Conservation (phyloP, 495 filamentous ascomycete species). For the Xylaria grammica region DNA sequence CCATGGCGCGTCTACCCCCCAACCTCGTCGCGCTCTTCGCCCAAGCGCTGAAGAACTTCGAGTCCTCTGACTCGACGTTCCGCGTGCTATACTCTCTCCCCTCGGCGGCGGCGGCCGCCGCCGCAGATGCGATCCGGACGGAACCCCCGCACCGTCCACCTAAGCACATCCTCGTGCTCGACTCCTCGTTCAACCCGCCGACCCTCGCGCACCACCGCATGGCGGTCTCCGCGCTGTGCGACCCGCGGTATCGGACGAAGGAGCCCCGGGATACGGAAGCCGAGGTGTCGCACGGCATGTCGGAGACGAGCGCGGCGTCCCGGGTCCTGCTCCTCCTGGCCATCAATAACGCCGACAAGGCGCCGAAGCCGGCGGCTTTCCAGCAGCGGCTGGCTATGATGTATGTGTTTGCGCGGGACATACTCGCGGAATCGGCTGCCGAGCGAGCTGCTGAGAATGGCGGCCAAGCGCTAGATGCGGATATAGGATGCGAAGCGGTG, state of each 20-base stretch:
- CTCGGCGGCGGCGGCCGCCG: conserved; percentile 27
- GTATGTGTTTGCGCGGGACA: conserved; percentile 68
- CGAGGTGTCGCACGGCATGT: neutral
- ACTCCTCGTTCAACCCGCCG: conserved; percentile 96
- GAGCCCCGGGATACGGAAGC: conserved; percentile 42
- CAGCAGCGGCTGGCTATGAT: conserved; percentile 87
- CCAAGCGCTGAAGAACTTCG: conserved; percentile 61
- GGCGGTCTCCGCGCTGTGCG: conserved; percentile 66
- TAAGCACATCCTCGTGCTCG: conserved; percentile 73
- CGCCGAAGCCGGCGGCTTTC: conserved; percentile 79
- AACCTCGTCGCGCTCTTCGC: conserved; percentile 48
- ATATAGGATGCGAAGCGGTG: conserved; percentile 42
- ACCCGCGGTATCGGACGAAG: conserved; percentile 34
- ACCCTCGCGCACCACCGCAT: conserved; percentile 82
- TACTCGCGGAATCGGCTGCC: conserved; percentile 3
- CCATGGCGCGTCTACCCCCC: conserved; percentile 33
- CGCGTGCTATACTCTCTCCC: conserved; percentile 62
- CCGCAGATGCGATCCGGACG: conserved; percentile 20
- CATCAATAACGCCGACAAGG: conserved; percentile 93
- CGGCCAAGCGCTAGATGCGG: neutral
- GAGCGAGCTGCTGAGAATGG: neutral
- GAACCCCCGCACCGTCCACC: conserved; percentile 34
- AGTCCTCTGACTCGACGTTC: conserved; percentile 59
- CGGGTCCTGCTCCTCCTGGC: conserved; percentile 82
- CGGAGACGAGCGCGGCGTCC: conserved; percentile 30